Evolutionary conservation across 306 rosid genomes (phyloP), one percentile per base, ranked within the genome.

Genomic region (Vigna nakashimae): DNA sequence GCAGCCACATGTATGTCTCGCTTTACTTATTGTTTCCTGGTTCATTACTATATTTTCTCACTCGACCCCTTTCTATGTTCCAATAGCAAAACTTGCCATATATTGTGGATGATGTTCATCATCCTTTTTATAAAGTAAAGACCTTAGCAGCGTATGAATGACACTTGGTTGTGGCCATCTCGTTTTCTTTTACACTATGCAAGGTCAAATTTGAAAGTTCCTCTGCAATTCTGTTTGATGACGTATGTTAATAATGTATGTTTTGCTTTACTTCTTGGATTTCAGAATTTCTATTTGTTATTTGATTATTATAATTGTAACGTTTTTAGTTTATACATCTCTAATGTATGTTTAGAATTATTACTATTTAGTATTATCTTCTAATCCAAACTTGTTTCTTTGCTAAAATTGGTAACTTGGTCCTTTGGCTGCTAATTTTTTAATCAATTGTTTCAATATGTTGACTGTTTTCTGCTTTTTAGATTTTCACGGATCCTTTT

Each of bases 401-500:
- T 57, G 63, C 22, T 80, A 45, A 51, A 7, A 76, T 70, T 52
- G 48, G 63, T 26, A 17, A 45, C n/a, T 20, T 49, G 53, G 77
- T 83, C 75, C 45, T 66, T 26, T 12, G 75, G 56, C 76, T 63
- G 55, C 26, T 45, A 43, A 42, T 74, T 71, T 60, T 58, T 57
- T 51, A 76, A 72, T 76, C 51, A 51, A 32, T 15, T 58, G 52
- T 68, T 74, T 38, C 13, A 70, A 42, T 43, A 34, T 84, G 63
- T 17, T 78, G 32, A 36, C 26, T 80, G 72, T 24, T 72, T 68
- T 69, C 68, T 57, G 16, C 72, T 79, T 79, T 30, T 58, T 82
- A 96, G 98, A 88, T 89, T 86, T 83, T 84, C 82, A 82, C 86
- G 85, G 98, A 96, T 74, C 99, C 97, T 71, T 91, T 96, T 84